Conservation (phyloP, 2,329 filamentous ascomycete genomes). For the Talaromyces islandicus region DNA sequence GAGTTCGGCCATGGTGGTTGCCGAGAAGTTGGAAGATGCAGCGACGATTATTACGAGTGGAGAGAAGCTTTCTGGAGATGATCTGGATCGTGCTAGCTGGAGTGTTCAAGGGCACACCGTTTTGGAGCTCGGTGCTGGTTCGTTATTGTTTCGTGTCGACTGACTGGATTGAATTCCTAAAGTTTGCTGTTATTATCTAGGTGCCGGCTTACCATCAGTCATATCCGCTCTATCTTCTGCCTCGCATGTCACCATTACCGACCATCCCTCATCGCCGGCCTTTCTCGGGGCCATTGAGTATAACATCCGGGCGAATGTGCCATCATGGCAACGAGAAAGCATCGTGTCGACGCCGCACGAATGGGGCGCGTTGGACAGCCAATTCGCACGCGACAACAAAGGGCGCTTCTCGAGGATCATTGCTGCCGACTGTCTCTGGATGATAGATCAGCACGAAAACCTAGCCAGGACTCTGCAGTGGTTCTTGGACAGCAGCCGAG, state of each 20-base stretch:
- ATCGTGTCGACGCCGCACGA: constrained; percentile 44
- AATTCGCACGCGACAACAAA: constrained; percentile 33
- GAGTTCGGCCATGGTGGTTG: constrained; percentile 46
- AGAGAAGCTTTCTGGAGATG: constrained; percentile 2
- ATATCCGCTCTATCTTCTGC: constrained; percentile 32
- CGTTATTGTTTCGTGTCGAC: constrained; percentile 16
- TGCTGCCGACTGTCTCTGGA: constrained; percentile 58
- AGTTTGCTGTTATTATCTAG: constrained; percentile 19
- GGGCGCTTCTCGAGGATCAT: constrained; percentile 49
- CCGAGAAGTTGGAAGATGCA: constrained; percentile 35
- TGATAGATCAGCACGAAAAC: constrained; percentile 51
- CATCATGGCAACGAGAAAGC: constrained; percentile 14
- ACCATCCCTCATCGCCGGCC: constrained; percentile 41
- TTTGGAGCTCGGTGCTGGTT: constrained; percentile 57
- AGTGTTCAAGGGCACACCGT: constrained; percentile 45
- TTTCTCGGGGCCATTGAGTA: constrained; percentile 35
- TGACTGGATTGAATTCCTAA: background rate
- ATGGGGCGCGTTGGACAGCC: constrained; percentile 45
- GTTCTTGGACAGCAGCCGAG: constrained; percentile 40
- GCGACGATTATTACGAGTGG: constrained; percentile 11
- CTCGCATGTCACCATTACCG: constrained; percentile 43
- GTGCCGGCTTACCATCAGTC: constrained; percentile 37
- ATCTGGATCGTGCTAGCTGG: constrained; percentile 24
- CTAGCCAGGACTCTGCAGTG: constrained; percentile 51
- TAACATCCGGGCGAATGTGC: constrained; percentile 45